phyloP scores from a whole-genome alignment of 2,329 filamentous ascomycete genomes.

The Chaetomiaceae sp. region DNA sequence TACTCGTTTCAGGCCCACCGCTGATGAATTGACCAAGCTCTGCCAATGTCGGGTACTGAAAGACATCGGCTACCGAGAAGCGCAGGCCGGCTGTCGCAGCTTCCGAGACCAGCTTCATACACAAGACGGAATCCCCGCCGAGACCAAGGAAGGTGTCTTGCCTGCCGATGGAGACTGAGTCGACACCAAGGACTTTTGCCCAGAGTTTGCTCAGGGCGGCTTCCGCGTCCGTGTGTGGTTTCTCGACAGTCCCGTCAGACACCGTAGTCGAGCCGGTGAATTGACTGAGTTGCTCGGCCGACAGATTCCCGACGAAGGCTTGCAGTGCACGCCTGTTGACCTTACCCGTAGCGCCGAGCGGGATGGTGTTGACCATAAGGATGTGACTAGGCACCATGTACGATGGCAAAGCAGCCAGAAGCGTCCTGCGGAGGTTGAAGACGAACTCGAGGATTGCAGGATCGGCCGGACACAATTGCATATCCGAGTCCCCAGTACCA shows the following conservation, averaged over 20 bases:
- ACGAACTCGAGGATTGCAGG: neutral
- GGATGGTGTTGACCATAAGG: slow-evolving; percentile 27
- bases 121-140: slow-evolving; percentile 32
- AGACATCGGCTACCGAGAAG: slow-evolving; percentile 18
- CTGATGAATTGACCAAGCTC: neutral
- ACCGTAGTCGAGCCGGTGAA: neutral
- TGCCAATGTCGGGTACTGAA: slow-evolving; percentile 7
- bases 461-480: neutral
- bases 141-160: slow-evolving; percentile 32
- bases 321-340: slow-evolving; percentile 13
- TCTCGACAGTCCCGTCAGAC: neutral
- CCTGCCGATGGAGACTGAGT: neutral
- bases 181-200: slow-evolving; percentile 6
- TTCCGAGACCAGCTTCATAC: slow-evolving; percentile 42
- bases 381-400: slow-evolving; percentile 22
- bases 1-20: neutral
- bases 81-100: slow-evolving; percentile 13
- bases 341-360: slow-evolving; percentile 14
- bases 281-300: neutral
- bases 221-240: neutral
- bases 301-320: neutral
- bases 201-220: slow-evolving; percentile 1
- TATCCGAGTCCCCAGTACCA: neutral
- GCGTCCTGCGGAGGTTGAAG: neutral
- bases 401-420: neutral